Percentiles rank a stretch among this genome's conserved stretches.
phyloP scores from a whole-genome alignment of 148 eudicot genomes.

The Vaccinium darrowii region DNA sequence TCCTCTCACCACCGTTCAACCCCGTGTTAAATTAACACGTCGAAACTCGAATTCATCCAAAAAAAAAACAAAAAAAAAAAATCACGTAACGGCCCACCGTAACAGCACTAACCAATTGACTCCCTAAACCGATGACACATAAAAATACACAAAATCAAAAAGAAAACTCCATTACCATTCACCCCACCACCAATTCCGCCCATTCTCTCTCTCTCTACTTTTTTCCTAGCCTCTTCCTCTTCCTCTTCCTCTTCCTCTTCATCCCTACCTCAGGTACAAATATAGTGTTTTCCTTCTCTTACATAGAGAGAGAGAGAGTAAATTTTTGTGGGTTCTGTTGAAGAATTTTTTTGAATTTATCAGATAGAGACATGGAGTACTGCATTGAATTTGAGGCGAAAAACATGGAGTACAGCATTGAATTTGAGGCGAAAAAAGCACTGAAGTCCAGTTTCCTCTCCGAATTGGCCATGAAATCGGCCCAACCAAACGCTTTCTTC shows the following conservation, averaged over 20 bases:
- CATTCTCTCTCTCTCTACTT: conserved; percentile 35
- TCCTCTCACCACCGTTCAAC: neutral
- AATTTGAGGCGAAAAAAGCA: conserved; percentile 47
- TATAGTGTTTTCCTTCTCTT: neutral
- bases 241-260: conserved; percentile 1
- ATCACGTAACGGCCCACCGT: conserved; percentile 15
- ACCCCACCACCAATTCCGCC: conserved; percentile 68
- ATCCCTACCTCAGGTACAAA: conserved; percentile 13
- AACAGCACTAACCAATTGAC: neutral
- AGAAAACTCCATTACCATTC: conserved; percentile 29
- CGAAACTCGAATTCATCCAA: neutral
- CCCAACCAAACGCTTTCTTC: conserved; percentile 23
- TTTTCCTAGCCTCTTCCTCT: neutral
- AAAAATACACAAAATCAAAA: conserved; percentile 6
- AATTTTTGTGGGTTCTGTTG: neutral
- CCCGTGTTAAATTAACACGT: conserved; percentile 1
- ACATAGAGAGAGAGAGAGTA: neutral
- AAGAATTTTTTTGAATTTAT: neutral
- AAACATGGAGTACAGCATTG: conserved; percentile 42
- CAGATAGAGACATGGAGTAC: conserved; percentile 40
- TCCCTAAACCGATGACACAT: conserved; percentile 11
- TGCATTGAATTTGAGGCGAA: conserved; percentile 24
- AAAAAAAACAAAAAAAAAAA: neutral
- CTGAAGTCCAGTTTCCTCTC: conserved; percentile 69
- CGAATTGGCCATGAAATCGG: conserved; percentile 40